Evolutionary conservation across 768 basidiomycete species (phyloP), one percentile per base, ranked within the genome.

Genomic region (Podaxis rugospora): DNA sequence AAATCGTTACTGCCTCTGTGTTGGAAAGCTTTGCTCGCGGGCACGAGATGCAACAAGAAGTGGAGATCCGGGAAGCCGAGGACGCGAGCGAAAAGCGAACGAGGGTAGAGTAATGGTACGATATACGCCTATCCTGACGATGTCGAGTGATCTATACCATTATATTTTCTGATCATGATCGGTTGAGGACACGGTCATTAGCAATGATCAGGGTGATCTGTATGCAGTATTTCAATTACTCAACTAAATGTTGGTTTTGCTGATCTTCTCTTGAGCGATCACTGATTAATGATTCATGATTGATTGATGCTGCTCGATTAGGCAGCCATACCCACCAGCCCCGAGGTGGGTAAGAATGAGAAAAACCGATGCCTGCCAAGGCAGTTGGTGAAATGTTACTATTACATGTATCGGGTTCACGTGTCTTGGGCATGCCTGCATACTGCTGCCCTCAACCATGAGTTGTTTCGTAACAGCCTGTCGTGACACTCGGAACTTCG

Each of bases 21-120:
- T 71, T 91, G 36, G 78, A 87, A 66, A 87, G 90, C 44, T 76
- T 92, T 50, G 68, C 78, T 11, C 78, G 83, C 14, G 90, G 91
- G 3, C 86, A 80, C 67, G 76, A 79, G 13, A 77, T 89, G 72
- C 65, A 62, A n/a, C 63, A 53, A 14, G 66, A 66, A 39, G 23
- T 3, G 39, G 67, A 67, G 40, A 64, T 62, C 35, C 57, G 57
- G n/a, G 70, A 74, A 16, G 65, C 59, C 9, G 65, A 65, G 36
- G 62, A 37, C 25, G 13, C 52, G 10, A 47, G 61, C 54, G 65
- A 71, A 65, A 82, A 78, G 61, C 65, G 74, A 52, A 63, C 72
- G 18, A 72, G 72, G 59, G 71, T 66, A 40, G 71, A 76, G 36
- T 67, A 66, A 46, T 63, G 60, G 50, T 46, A 55, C 49, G 55